Percentiles rank a stretch among this genome's conserved stretches.
Conservation (phyloP, 208 protist genomes). For the Leishmania gerbilli region DNA sequence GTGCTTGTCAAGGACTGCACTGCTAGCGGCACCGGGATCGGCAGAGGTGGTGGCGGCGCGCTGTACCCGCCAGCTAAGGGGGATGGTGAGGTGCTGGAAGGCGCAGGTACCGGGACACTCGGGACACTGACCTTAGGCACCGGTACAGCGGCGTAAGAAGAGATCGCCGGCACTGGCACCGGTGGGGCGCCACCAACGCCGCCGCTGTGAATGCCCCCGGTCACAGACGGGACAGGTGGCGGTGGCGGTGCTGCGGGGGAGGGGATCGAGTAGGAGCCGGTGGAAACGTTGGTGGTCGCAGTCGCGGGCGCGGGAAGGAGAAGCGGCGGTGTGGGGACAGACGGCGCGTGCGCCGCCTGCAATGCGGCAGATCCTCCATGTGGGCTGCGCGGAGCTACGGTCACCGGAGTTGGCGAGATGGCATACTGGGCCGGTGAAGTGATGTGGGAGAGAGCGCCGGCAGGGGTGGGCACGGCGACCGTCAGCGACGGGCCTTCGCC, state of each 20-base stretch:
- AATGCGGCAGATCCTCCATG: neutral
- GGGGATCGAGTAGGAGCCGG: neutral
- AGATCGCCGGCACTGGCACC: constrained; percentile 23
- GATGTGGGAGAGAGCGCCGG: constrained; percentile 30
- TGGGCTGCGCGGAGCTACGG: constrained; percentile 6
- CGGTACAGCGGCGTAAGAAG: neutral
- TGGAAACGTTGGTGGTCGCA: neutral
- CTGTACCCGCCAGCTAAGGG: neutral
- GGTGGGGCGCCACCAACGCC: constrained; percentile 4
- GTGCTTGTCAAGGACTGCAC: constrained; percentile 23
- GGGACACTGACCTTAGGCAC: constrained; percentile 12
- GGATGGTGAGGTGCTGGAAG: neutral
- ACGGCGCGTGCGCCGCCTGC: constrained; percentile 7
- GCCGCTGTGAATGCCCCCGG: neutral
- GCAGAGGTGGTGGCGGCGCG: neutral
- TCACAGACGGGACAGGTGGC: neutral
- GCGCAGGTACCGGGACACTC: neutral
- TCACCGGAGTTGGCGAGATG: neutral
- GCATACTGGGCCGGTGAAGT: constrained; percentile 10
- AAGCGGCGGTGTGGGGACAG: neutral
- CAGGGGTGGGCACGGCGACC: constrained; percentile 32
- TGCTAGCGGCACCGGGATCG: constrained; percentile 22
- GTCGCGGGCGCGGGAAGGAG: neutral
- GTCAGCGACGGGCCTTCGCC: constrained; percentile 16
- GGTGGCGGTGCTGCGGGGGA: neutral